phyloP scores from a whole-genome alignment of 2,329 filamentous ascomycete species.

The Metarhizium brunneum region DNA sequence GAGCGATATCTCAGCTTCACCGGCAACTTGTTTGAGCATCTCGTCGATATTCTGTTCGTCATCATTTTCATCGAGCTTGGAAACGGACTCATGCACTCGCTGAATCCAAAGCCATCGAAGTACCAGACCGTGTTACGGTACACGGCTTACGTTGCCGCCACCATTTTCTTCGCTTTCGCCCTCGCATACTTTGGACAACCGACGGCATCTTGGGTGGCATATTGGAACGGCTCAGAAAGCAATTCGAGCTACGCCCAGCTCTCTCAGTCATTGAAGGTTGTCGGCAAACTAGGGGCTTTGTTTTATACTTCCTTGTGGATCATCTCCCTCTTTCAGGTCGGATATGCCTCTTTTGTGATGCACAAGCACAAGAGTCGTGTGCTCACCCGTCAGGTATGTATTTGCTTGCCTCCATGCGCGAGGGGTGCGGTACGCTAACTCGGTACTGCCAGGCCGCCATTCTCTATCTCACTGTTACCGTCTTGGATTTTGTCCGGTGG shows the following conservation, averaged over 20 bases:
- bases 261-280: constrained; percentile 5
- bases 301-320: constrained; percentile 7
- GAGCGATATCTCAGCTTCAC: constrained; percentile 8
- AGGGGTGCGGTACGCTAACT: neutral
- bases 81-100: constrained; percentile 5
- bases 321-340: constrained; percentile 4
- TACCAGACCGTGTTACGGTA: constrained; percentile 5
- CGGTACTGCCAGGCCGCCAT: neutral
- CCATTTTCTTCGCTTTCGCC: neutral
- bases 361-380: constrained; percentile 5
- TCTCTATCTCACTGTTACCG: constrained; percentile 3
- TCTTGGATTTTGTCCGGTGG: constrained; percentile 6
- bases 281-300: constrained; percentile 5
- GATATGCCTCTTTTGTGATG: constrained; percentile 7
- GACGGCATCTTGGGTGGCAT: constrained; percentile 5
- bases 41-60: constrained; percentile 4
- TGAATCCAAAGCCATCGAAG: constrained; percentile 1
- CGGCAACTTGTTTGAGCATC: constrained; percentile 7
- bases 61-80: constrained; percentile 5
- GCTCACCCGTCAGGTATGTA: constrained; percentile 4
- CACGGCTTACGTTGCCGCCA: neutral
- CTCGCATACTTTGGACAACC: constrained; percentile 7
- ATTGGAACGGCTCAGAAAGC: constrained; percentile 7
- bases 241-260: constrained; percentile 8
- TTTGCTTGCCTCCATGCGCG: neutral